Evolutionary conservation across 345 rosid species (phyloP), one percentile per base, ranked within the genome.

Genomic region (Brassica carinata): DNA sequence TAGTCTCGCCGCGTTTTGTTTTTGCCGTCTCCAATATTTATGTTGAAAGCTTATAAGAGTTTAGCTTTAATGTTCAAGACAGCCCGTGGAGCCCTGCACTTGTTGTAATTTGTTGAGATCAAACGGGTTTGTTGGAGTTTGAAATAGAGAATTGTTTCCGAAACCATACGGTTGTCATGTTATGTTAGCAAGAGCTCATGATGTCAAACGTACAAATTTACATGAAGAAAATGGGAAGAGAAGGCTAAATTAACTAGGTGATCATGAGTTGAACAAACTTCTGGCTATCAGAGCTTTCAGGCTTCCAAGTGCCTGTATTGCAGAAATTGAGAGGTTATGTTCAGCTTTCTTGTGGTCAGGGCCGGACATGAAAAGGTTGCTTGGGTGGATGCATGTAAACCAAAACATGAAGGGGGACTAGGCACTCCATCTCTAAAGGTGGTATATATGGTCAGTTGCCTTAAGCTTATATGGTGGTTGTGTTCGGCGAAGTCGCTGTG

Each of bases 101-200:
- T 75, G 62, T 64, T 80, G 83, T 80, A 75, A 75, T 75, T 75
- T 81, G 83, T 75, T 71, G 76, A 69, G 51, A 75, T 68, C 5
- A 38, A 55, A 70, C 19, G 68, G 83, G 68, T 70, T 75, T 71
- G 75, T 70, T 75, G 68, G 73, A 27, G 75, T 74, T 79, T 74
- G 51, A 68, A 73, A 26, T 34, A 58, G 64, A 79, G 26, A 66
- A 66, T 73, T 34, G 36, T 64, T 64, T 27, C 67, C 2, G 53
- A 26, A 71, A 36, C 45, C 48, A n/a, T 64, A n/a, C 4, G 9
- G 31, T 2, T 58, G 27, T 23, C 63, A 19, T 58, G 13, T 57
- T 17, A 57, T 17, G 63, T 58, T 29, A 58, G 27, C 3, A 58
- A 58, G 63, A 18, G 5, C 29, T 57, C 8, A 0, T 7, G 61